Evolutionary conservation across 306 rosid species (phyloP).

Genomic region (Citrullus mucosospermus): DNA sequence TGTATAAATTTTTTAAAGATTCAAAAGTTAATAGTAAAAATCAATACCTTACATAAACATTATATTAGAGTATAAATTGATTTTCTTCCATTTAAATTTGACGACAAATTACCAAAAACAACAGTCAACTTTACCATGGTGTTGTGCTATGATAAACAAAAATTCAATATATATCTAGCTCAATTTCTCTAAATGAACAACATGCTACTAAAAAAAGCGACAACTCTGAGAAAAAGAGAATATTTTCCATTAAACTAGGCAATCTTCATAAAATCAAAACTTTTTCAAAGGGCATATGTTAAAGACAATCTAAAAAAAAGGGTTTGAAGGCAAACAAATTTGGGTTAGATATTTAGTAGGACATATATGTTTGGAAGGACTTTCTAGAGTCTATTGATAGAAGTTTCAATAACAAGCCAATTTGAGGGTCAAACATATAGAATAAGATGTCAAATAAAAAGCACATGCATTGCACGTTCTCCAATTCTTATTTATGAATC

Average conservation of each 20-base stretch:
- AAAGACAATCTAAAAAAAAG: not conserved
- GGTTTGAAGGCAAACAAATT: not conserved
- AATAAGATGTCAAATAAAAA: slow-evolving; percentile 1
- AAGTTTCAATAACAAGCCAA: not conserved
- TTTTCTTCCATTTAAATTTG: too few species aligned
- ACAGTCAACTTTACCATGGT: too few species aligned
- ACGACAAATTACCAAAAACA: too few species aligned
- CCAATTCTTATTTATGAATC: not conserved
- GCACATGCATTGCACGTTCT: not conserved
- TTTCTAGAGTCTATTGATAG: not conserved
- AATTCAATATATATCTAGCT: too few species aligned
- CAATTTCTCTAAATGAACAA: too few species aligned
- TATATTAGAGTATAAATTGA: too few species aligned
- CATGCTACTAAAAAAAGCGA: not conserved
- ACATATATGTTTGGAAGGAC: not conserved
- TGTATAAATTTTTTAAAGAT: too few species aligned
- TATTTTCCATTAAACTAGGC: not conserved
- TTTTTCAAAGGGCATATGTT: not conserved
- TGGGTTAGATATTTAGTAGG: not conserved
- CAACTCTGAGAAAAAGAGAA: not conserved
- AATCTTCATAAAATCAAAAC: not conserved
- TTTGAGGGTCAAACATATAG: not conserved
- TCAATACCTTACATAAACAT: too few species aligned
- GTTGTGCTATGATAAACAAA: too few species aligned
- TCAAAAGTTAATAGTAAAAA: too few species aligned